These are phyloP conservation scores for Backusella westeae DNA, from an alignment of 192 early-diverging fungal species.

Conservation along the genomic window DNA sequence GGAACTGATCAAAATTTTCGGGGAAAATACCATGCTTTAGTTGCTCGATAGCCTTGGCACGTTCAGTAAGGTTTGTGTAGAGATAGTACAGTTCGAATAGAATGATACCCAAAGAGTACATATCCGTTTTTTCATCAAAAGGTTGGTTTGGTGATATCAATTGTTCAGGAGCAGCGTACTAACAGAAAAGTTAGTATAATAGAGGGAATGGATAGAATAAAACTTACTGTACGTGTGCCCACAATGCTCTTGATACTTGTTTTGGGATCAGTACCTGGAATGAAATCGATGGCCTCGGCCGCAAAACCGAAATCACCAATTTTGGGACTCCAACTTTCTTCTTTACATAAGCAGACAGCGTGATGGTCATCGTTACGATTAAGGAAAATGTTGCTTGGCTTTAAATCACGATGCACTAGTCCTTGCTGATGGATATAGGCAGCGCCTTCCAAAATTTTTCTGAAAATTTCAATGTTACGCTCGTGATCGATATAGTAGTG, in stretches of 20 bases:
- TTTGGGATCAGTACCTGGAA: neutral
- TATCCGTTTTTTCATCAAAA: slow-evolving; percentile 80
- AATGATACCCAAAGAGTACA: slow-evolving; percentile 94
- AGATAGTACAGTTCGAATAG: slow-evolving; percentile 93
- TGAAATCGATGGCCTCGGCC: slow-evolving; percentile 37
- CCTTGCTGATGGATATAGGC: slow-evolving; percentile 67
- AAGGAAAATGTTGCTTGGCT: slow-evolving; percentile 68
- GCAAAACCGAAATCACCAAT: slow-evolving; percentile 98
- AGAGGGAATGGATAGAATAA: neutral
- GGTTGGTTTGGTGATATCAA: slow-evolving; percentile 41
- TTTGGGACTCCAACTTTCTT: slow-evolving; percentile 57
- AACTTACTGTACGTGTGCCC: slow-evolving; percentile 19
- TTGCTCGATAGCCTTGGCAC: slow-evolving; percentile 79
- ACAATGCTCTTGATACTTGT: slow-evolving; percentile 2
- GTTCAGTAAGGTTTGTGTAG: slow-evolving; percentile 87
- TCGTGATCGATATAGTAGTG: slow-evolving; percentile 12
- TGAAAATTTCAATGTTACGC: slow-evolving; percentile 56
- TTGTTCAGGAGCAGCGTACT: slow-evolving; percentile 83
- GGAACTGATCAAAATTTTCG: slow-evolving; percentile 60
- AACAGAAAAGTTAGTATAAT: neutral
- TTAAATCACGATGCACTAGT: slow-evolving; percentile 75
- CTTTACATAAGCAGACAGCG: slow-evolving; percentile 14
- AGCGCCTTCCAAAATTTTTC: slow-evolving; percentile 73
- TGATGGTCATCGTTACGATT: neutral
- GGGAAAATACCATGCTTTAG: slow-evolving; percentile 65